These are phyloP conservation scores for Falciphora oryzae DNA, from an alignment of 2,329 filamentous ascomycete genomes.

Conservation along the genomic window DNA sequence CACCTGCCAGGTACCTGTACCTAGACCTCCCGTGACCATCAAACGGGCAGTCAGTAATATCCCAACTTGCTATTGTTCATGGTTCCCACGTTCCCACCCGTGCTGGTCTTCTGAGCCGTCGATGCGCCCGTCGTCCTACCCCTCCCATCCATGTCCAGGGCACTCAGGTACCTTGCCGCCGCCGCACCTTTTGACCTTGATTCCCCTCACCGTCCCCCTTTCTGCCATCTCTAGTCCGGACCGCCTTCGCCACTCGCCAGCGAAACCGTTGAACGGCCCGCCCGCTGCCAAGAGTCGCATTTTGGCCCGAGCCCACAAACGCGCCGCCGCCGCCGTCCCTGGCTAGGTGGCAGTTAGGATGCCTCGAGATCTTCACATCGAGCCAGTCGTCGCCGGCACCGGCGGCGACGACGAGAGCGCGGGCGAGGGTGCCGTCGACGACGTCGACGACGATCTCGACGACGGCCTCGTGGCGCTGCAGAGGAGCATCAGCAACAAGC, in stretches of 20 bases:
- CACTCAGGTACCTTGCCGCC: neutral
- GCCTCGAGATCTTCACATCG: neutral
- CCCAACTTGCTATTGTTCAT: neutral
- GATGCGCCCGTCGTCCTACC: neutral
- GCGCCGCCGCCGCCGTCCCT: no score
- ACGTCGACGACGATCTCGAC: slow-evolving; percentile 23
- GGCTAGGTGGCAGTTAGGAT: neutral
- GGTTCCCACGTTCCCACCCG: neutral
- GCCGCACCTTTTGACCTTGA: neutral
- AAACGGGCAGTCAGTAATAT: neutral
- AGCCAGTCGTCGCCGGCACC: neutral
- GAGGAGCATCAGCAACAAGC: slow-evolving; percentile 33
- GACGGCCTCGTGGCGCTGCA: slow-evolving; percentile 28
- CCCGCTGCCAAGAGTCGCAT: neutral
- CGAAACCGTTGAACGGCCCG: neutral
- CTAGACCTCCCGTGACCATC: neutral
- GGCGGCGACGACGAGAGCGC: neutral
- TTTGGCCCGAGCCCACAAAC: neutral
- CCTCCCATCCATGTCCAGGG: neutral
- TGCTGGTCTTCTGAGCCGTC: neutral
- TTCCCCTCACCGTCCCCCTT: neutral
- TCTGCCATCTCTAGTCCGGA: neutral
- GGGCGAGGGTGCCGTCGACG: slow-evolving; percentile 20
- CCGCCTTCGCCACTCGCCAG: neutral
- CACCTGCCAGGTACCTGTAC: no score